Conservation (phyloP, 441 rosid species). For the Bocquillonia castaneifolia region DNA sequence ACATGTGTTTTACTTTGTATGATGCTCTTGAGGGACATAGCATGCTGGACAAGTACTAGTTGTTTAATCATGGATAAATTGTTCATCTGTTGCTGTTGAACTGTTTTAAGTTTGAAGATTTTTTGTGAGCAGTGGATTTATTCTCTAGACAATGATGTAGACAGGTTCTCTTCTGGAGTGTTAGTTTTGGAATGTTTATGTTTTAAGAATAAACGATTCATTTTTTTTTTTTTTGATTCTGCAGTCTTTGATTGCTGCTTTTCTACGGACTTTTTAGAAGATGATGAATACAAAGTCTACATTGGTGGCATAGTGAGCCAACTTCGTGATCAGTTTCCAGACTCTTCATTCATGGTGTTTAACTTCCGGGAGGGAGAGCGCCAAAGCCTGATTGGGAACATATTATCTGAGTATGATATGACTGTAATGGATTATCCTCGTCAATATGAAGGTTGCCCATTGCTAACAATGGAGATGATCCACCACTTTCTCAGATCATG, state of each 20-base stretch:
- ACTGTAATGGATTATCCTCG: slow-evolving; percentile 92
- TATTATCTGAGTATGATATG: slow-evolving; percentile 68
- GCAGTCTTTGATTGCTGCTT: slow-evolving; percentile 84
- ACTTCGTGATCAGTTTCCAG: slow-evolving; percentile 53
- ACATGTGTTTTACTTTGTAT: not conserved
- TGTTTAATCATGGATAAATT: not conserved
- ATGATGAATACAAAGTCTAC: slow-evolving; percentile 51
- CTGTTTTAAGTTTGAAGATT: not conserved
- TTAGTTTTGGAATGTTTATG: not conserved
- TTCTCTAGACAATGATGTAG: not conserved
- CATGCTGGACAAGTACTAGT: not conserved
- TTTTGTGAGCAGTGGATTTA: not conserved
- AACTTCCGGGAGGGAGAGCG: slow-evolving; percentile 65
- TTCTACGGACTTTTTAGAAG: slow-evolving; percentile 49
- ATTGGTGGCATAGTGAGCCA: slow-evolving; percentile 57
- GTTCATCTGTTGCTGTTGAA: not conserved
- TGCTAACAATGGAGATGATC: slow-evolving; percentile 68
- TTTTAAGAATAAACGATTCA: not conserved
- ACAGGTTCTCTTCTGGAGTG: not conserved
- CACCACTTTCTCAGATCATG: slow-evolving; percentile 79
- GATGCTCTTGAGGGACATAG: not conserved
- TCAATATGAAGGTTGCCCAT: slow-evolving; percentile 79
- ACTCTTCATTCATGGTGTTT: slow-evolving; percentile 80
- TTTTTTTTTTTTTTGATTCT: slow-evolving; percentile 6
- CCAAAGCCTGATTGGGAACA: slow-evolving; percentile 45